A percentile compares a stretch with the other conserved stretches of the same genome.
These are phyloP conservation scores for Hypholoma sublateritium DNA, from an alignment of 768 basidiomycete genomes.

Conservation along the genomic window DNA sequence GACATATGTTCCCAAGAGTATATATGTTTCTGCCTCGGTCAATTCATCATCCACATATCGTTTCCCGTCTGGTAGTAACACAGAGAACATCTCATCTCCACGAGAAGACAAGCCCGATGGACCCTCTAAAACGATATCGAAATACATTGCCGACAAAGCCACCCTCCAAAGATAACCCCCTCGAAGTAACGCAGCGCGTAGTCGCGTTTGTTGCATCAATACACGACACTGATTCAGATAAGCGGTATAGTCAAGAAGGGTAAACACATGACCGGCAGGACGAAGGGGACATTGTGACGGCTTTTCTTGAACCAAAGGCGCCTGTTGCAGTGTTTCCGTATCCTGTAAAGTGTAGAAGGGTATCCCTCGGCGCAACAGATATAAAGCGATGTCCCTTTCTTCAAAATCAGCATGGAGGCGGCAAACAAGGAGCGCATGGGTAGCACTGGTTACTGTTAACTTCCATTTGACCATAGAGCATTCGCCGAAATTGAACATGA, in stretches of 20 bases:
- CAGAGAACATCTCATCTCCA: not conserved
- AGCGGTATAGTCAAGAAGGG: not conserved
- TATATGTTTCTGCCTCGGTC: not conserved
- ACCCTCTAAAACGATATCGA: not conserved
- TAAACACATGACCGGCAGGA: not conserved
- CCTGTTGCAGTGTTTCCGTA: not conserved
- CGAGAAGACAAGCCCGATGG: not conserved
- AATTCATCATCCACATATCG: not conserved
- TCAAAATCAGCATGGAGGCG: not conserved
- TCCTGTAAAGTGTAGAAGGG: not conserved
- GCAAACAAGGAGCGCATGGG: not conserved
- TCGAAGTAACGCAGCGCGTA: not conserved
- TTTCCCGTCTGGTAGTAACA: not conserved
- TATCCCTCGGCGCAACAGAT: not conserved
- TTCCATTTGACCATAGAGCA: not conserved
- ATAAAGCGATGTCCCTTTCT: not conserved
- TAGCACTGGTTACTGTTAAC: not conserved
- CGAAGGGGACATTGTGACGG: not conserved
- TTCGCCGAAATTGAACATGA: not conserved
- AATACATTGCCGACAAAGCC: not conserved
- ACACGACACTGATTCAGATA: not conserved
- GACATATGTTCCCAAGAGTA: not conserved
- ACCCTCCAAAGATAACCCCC: not conserved
- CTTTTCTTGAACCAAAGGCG: too few species aligned
- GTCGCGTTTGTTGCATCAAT: not conserved